A percentile compares a stretch with the other conserved stretches of the same genome.
These are phyloP conservation scores for Zygoascus meyerae DNA, from an alignment of 1,139 yeast genomes.

Conservation along the genomic window DNA sequence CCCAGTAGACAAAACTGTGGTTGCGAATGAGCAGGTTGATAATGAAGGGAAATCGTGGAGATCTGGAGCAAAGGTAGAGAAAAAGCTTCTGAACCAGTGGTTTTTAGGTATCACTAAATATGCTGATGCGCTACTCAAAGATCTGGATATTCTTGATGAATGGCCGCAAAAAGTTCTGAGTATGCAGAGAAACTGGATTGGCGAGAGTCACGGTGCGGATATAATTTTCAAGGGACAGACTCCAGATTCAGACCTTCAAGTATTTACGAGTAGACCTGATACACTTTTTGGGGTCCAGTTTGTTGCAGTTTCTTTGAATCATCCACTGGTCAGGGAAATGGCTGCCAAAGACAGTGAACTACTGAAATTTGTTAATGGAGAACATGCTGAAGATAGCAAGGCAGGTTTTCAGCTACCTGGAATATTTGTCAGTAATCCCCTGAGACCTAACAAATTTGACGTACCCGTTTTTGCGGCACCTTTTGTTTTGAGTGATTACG, in stretches of 20 bases:
- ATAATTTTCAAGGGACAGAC: constrained; percentile 30
- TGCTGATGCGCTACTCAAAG: constrained; percentile 60
- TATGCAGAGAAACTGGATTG: constrained; percentile 95
- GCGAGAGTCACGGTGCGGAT: constrained; percentile 77
- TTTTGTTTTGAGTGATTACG: constrained; percentile 76
- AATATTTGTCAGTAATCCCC: constrained; percentile 55
- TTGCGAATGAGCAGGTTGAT: constrained; percentile 97
- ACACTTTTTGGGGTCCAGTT: constrained; percentile 80
- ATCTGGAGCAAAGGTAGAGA: constrained; percentile 91
- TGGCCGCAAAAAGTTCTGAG: constrained; percentile 90
- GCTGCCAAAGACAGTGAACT: constrained; percentile 40
- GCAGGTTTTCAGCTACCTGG: constrained; percentile 52
- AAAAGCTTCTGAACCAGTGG: constrained; percentile 79
- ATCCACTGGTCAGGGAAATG: constrained; percentile 48
- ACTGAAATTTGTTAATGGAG: constrained; percentile 40
- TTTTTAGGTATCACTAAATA: constrained; percentile 81
- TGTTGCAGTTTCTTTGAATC: constrained; percentile 68
- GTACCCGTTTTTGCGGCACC: constrained; percentile 87
- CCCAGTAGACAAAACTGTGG: constrained; percentile 87
- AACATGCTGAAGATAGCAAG: constrained; percentile 45
- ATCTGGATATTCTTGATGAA: constrained; percentile 50
- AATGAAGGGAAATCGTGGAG: constrained; percentile 89
- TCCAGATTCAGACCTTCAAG: constrained; percentile 17
- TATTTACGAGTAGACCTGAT: constrained; percentile 84
- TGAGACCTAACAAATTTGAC: constrained; percentile 34